These are phyloP conservation scores for Protomyces inundatus DNA, from an alignment of 1,139 yeast species.

Conservation along the genomic window DNA sequence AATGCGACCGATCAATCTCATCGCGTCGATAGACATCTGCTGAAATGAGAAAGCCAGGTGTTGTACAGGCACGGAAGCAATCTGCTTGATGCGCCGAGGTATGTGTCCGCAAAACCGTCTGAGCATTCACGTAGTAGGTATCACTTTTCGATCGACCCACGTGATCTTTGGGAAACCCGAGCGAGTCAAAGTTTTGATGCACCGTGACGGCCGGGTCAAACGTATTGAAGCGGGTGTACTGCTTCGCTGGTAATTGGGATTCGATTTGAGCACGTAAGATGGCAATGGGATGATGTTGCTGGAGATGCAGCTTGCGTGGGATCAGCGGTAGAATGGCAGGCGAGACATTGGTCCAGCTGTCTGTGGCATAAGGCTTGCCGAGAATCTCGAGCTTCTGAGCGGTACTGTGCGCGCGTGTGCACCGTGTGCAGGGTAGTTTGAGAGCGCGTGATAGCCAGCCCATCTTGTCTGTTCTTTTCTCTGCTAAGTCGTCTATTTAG, in stretches of 20 bases:
- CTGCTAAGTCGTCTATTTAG: no score
- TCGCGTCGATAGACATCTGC: constrained; percentile 97
- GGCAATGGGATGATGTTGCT: constrained; percentile 81
- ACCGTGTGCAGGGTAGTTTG: neutral
- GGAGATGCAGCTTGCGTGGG: constrained; percentile 65
- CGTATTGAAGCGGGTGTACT: constrained; percentile 70
- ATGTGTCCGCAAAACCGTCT: constrained; percentile 74
- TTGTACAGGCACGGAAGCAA: constrained; percentile 51
- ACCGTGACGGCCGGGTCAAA: constrained; percentile 80
- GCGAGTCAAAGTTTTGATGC: constrained; percentile 78
- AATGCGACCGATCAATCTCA: constrained; percentile 91
- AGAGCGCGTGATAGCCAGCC: neutral
- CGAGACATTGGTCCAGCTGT: constrained; percentile 83
- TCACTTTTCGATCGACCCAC: constrained; percentile 92
- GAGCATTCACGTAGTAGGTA: constrained; percentile 78
- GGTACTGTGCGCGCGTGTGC: neutral
- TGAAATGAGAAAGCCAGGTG: constrained; percentile 85
- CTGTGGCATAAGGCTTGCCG: constrained; percentile 54
- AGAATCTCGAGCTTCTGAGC: constrained; percentile 38
- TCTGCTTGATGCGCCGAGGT: constrained; percentile 85
- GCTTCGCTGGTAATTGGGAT: constrained; percentile 45
- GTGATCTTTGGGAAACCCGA: constrained; percentile 87
- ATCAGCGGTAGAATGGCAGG: constrained; percentile 64
- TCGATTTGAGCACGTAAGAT: constrained; percentile 73
- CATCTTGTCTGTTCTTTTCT: no score